These are phyloP conservation scores for Penicillium fuscoglaucum DNA, from an alignment of 2,329 filamentous ascomycete genomes.

Conservation along the genomic window DNA sequence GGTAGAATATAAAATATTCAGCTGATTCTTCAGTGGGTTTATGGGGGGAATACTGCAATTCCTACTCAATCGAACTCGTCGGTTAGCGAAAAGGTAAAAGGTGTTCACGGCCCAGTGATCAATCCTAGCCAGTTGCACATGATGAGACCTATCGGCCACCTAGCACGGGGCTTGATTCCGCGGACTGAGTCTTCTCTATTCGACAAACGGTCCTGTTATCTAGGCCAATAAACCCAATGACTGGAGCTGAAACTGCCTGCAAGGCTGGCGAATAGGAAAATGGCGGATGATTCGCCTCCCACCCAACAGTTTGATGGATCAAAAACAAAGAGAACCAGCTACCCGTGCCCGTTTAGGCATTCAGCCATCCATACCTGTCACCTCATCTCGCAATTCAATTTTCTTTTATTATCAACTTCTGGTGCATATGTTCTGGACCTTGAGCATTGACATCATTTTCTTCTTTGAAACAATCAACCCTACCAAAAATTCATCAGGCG, in stretches of 20 bases:
- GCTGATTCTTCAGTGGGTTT: neutral
- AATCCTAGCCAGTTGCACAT: neutral
- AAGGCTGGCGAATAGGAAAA: slow-evolving; percentile 72
- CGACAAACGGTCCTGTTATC: neutral
- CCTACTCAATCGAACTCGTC: neutral
- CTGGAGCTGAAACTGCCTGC: slow-evolving; percentile 67
- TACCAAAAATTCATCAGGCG: neutral
- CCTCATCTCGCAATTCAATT: neutral
- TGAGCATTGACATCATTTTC: neutral
- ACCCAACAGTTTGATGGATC: slow-evolving; percentile 18
- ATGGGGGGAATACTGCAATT: slow-evolving; percentile 2
- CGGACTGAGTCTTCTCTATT: neutral
- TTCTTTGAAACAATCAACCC: too few species aligned
- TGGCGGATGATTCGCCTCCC: slow-evolving; percentile 73
- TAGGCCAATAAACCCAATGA: slow-evolving; percentile 64
- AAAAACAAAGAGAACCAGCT: neutral
- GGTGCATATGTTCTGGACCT: neutral
- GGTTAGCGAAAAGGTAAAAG: neutral
- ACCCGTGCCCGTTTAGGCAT: neutral
- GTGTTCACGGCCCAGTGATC: too few species aligned
- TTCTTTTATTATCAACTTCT: neutral
- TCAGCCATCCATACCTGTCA: neutral
- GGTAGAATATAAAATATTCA: neutral
- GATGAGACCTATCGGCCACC: slow-evolving; percentile 6
- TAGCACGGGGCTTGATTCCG: neutral